Evolutionary conservation across 2,329 filamentous ascomycete genomes (phyloP), one percentile per base, ranked within the genome.

Genomic region (Paecilomyces variotii): DNA sequence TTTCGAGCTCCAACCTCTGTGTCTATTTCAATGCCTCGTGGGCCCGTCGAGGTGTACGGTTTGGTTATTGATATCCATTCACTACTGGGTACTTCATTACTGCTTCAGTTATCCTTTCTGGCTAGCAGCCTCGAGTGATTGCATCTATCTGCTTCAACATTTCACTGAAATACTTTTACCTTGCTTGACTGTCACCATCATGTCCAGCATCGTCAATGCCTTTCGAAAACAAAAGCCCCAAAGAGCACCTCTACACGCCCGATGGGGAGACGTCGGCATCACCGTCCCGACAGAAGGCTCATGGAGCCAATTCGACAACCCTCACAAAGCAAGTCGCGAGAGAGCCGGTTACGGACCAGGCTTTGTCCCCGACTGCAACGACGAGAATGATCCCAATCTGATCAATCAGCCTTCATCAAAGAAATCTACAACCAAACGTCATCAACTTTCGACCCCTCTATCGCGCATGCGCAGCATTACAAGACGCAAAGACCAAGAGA

Each of bases 191-290:
- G 5, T 5, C 50, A 52, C 9, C 50, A 28, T 54, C 24, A 73
- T 73, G 72, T 61, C 68, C 4, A 63, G 62, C 53, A 62, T 70
- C 12, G 64, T 71, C 57, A 67, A 63, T 55, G 61, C 69, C 19
- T 67, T 74, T 54, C 72, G 71, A 60, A 69, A 66, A 52, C 56
- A 64, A 24, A 67, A 68, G 25, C 49, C 60, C 49, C 50, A 61
- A 5, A 69, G 66, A 35, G 19, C 56, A 32, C 67, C 66, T 6
- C 67, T 74, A 10, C 72, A 76, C 57, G 61, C 74, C 55, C 66
- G 74, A 58, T 76, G 73, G 72, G 74, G 74, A 3, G 74, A 76
- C 57, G 67, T 69, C 35, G 57, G 64, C 27, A 76, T 76, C 35
- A 70, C 71, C 1, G 70, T 70, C 34, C 74, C 73, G 4, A 71